Percentiles rank a stretch among this genome's conserved stretches.
phyloP scores from a whole-genome alignment of 257 asterid genomes.

The Verbena officinalis region DNA sequence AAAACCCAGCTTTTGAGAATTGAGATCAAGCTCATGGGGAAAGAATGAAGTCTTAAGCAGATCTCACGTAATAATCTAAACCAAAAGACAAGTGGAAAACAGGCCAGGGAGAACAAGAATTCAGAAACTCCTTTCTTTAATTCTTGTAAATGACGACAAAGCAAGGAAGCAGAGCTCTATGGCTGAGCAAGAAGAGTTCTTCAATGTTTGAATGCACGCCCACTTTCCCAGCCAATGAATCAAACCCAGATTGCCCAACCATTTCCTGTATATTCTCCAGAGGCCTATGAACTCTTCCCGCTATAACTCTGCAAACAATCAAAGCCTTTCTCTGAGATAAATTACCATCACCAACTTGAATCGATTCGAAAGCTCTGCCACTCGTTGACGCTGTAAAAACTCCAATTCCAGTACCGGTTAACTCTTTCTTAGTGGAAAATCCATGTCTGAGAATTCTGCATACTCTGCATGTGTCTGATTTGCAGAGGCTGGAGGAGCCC shows the following conservation, averaged over 20 bases:
- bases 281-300: conserved; percentile 92
- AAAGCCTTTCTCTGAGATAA: conserved; percentile 51
- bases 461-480: conserved; percentile 59
- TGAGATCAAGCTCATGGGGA: not conserved
- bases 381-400: conserved; percentile 92
- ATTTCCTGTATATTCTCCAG: conserved; percentile 71
- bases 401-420: conserved; percentile 54
- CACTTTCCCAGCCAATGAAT: conserved; percentile 88
- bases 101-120: conserved; percentile 1
- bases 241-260: conserved; percentile 78
- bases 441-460: conserved; percentile 74
- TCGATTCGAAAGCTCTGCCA: conserved; percentile 68
- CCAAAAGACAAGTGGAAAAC: conserved; percentile 12
- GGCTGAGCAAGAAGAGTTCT: conserved; percentile 78
- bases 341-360: conserved; percentile 32
- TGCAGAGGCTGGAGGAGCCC: conserved; percentile 60
- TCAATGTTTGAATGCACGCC: conserved; percentile 76
- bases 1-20: too few species aligned
- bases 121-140: conserved; percentile 12
- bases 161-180: conserved; percentile 93
- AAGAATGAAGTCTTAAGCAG: not conserved
- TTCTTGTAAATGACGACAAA: conserved; percentile 77
- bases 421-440: conserved; percentile 53
- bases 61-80: not conserved
- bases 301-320: conserved; percentile 88